Conservation (phyloP, 176 grass and related monocot genomes). For the Carex pumila region DNA sequence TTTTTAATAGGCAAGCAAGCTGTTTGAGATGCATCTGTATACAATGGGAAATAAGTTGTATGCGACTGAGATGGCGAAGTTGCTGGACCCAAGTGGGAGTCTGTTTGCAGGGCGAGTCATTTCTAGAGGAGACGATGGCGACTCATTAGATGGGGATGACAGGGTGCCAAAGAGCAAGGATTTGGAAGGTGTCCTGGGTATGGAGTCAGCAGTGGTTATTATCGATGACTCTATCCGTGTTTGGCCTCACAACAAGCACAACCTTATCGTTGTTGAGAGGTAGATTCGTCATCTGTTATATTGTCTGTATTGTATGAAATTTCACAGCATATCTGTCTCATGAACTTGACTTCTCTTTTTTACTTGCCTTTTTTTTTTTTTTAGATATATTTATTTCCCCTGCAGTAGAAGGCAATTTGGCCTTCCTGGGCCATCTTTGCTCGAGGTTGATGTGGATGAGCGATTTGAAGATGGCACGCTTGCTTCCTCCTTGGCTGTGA, state of each 20-base stretch:
- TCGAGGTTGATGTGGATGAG: slow-evolving; percentile 89
- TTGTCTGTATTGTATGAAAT: not conserved
- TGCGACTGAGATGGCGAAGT: slow-evolving; percentile 95
- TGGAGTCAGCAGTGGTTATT: slow-evolving; percentile 95
- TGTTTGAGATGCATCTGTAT: slow-evolving; percentile 90
- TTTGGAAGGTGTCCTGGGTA: slow-evolving; percentile 88
- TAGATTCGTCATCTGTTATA: slow-evolving; percentile 19
- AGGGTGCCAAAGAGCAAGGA: slow-evolving; percentile 93
- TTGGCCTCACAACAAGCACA: slow-evolving; percentile 95
- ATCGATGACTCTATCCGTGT: slow-evolving; percentile 90
- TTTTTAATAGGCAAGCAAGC: slow-evolving; percentile 64
- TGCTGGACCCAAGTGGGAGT: slow-evolving; percentile 71
- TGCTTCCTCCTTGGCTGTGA: slow-evolving; percentile 78
- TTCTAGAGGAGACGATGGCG: slow-evolving; percentile 71
- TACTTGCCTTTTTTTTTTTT: slow-evolving; percentile 20
- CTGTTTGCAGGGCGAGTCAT: slow-evolving; percentile 90
- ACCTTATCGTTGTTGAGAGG: slow-evolving; percentile 97
- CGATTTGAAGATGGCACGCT: slow-evolving; percentile 87
- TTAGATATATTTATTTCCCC: slow-evolving; percentile 95
- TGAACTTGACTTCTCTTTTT: not conserved
- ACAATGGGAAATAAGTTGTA: slow-evolving; percentile 99
- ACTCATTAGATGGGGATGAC: slow-evolving; percentile 69
- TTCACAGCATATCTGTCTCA: slow-evolving; percentile 4
- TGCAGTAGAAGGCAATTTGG: slow-evolving; percentile 96
- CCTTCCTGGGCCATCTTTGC: slow-evolving; percentile 78